These are phyloP conservation scores for Coemansia reversa DNA, from an alignment of 192 early-diverging fungal genomes.

Conservation along the genomic window DNA sequence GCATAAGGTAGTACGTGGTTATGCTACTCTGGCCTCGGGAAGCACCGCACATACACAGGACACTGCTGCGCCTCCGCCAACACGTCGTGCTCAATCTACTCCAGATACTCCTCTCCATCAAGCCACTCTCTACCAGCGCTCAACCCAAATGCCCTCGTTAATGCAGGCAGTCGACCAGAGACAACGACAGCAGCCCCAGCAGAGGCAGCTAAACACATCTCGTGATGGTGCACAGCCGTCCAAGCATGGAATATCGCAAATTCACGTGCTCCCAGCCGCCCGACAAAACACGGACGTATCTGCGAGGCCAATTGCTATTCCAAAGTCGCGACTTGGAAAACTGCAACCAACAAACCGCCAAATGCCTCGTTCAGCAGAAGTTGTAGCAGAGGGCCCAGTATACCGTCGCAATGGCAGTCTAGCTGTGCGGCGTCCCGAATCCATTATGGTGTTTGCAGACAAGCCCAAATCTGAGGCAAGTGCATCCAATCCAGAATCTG, in stretches of 20 bases:
- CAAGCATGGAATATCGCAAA: neutral
- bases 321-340: slow-evolving; percentile 35
- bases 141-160: neutral
- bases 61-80: no score
- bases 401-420: slow-evolving; percentile 19
- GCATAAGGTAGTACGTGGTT: no score
- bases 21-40: neutral
- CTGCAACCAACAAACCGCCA: slow-evolving; percentile 39
- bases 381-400: slow-evolving; percentile 16
- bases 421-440: slow-evolving; percentile 23
- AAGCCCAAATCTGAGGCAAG: slow-evolving; percentile 1
- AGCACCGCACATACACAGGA: neutral
- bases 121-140: slow-evolving; percentile 1
- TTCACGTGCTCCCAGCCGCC: neutral
- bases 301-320: slow-evolving; percentile 30
- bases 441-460: slow-evolving; percentile 11
- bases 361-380: slow-evolving; percentile 39
- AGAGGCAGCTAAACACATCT: slow-evolving; percentile 3
- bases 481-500: neutral
- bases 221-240: neutral
- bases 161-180: neutral
- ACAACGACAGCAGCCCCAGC: slow-evolving; percentile 6
- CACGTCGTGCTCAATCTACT: neutral
- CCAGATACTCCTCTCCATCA: neutral
- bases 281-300: neutral